Conservation (phyloP, 2,329 filamentous ascomycete genomes). For the Nothophoma quercina region DNA sequence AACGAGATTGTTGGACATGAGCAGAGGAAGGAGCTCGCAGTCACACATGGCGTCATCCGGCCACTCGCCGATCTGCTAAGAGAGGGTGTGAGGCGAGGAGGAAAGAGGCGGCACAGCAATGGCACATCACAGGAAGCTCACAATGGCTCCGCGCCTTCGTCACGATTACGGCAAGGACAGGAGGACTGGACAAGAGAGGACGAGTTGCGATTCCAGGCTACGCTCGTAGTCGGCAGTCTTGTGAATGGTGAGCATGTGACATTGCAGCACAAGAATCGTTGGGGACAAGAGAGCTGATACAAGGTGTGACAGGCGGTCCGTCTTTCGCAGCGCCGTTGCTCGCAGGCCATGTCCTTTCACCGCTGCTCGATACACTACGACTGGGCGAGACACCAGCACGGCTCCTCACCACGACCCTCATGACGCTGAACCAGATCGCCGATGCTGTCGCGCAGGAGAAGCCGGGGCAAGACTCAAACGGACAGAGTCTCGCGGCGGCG, state of each 20-base stretch:
- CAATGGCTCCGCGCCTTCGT: slow-evolving; percentile 2
- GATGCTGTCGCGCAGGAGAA: slow-evolving; percentile 68
- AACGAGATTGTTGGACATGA: slow-evolving; percentile 89
- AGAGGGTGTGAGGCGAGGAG: slow-evolving; percentile 52
- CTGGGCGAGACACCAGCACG: slow-evolving; percentile 69
- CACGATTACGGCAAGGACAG: neutral
- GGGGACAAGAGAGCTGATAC: slow-evolving; percentile 26
- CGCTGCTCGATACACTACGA: slow-evolving; percentile 75
- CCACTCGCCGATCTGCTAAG: slow-evolving; percentile 64
- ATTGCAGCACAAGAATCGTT: neutral
- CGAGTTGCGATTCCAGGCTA: slow-evolving; percentile 75
- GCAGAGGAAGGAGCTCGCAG: slow-evolving; percentile 82
- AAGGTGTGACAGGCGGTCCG: slow-evolving; percentile 70
- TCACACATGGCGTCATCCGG: slow-evolving; percentile 73
- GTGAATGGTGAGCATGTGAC: slow-evolving; percentile 71
- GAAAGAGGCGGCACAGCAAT: slow-evolving; percentile 57
- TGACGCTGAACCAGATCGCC: slow-evolving; percentile 74
- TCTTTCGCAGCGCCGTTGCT: slow-evolving; percentile 79
- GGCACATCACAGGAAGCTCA: slow-evolving; percentile 13
- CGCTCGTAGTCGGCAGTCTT: slow-evolving; percentile 84
- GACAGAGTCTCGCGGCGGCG: slow-evolving; percentile 48
- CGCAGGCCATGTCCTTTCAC: slow-evolving; percentile 70
- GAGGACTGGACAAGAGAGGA: slow-evolving; percentile 67
- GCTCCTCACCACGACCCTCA: slow-evolving; percentile 76
- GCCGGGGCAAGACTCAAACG: slow-evolving; percentile 58